Percentiles rank a stretch among this genome's conserved stretches.
phyloP scores from a whole-genome alignment of 2,329 filamentous ascomycete genomes.

The Diaporthe destruens region DNA sequence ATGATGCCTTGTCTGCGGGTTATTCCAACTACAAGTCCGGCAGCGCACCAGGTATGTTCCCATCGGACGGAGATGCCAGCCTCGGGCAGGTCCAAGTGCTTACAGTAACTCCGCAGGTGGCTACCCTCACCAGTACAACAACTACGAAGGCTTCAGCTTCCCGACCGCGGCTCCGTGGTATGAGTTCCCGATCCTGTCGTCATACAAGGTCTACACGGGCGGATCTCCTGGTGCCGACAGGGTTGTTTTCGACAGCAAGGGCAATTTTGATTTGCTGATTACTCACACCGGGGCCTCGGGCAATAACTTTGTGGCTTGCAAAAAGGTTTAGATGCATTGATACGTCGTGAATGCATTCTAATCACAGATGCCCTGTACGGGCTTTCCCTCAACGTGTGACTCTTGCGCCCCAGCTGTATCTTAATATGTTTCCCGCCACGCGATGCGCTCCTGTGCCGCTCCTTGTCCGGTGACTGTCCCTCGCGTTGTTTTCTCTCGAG shows the following conservation, averaged over 20 bases:
- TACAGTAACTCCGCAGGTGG: conserved; percentile 43
- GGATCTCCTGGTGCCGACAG: conserved; percentile 73
- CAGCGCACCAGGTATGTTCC: conserved; percentile 45
- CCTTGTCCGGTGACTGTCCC: neutral
- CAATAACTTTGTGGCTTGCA: conserved; percentile 73
- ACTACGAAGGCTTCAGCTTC: conserved; percentile 59
- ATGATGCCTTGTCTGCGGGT: conserved; percentile 51
- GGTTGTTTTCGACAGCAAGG: conserved; percentile 69
- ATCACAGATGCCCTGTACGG: neutral
- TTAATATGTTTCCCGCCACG: no score
- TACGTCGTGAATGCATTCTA: neutral
- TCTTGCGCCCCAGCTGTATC: neutral
- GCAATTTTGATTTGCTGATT: conserved; percentile 68
- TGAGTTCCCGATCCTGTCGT: conserved; percentile 58
- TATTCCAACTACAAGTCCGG: conserved; percentile 49
- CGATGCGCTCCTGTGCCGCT: neutral
- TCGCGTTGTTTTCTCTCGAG: no score
- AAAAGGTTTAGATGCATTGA: conserved; percentile 30
- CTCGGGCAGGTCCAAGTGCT: conserved; percentile 14
- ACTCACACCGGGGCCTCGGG: conserved; percentile 75
- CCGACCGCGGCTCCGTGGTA: conserved; percentile 55
- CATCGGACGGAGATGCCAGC: neutral
- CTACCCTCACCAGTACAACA: conserved; percentile 60
- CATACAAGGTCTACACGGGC: conserved; percentile 53
- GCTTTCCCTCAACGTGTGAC: neutral